phyloP scores from a whole-genome alignment of 176 grass and related monocot genomes.

The Avena eriantha region DNA sequence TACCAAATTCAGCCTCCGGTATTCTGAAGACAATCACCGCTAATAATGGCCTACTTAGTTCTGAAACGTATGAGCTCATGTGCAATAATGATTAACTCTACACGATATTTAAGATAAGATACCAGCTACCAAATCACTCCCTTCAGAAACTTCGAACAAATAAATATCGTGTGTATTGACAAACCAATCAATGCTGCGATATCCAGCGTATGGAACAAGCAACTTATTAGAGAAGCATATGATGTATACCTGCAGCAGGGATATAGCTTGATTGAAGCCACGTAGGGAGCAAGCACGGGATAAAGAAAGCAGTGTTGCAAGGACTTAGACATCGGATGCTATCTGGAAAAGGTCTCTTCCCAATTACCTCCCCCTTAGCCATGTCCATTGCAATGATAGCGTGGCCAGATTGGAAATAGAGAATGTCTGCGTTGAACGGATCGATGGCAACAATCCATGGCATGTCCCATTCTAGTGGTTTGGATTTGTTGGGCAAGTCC shows the following conservation, averaged over 20 bases:
- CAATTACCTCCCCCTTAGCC: neutral
- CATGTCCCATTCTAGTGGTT: neutral
- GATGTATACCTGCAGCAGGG: conserved; percentile 21
- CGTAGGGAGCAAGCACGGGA: neutral
- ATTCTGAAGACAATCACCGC: neutral
- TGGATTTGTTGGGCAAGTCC: neutral
- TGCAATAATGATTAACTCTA: neutral
- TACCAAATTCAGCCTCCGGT: too few species aligned
- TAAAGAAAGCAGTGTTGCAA: neutral
- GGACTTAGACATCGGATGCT: neutral
- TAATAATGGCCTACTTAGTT: neutral
- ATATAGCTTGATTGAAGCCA: conserved; percentile 21
- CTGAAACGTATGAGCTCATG: neutral
- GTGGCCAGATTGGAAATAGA: neutral
- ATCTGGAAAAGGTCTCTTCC: neutral
- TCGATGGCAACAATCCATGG: neutral
- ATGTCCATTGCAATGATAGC: neutral
- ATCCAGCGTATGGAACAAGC: neutral
- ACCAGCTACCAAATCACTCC: neutral
- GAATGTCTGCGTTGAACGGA: neutral
- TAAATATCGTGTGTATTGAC: neutral
- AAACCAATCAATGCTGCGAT: neutral
- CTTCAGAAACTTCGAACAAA: neutral
- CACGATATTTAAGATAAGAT: neutral
- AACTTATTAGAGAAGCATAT: neutral